These are phyloP conservation scores for Verticillium longisporum DNA, from an alignment of 2,329 filamentous ascomycete species.

Conservation along the genomic window DNA sequence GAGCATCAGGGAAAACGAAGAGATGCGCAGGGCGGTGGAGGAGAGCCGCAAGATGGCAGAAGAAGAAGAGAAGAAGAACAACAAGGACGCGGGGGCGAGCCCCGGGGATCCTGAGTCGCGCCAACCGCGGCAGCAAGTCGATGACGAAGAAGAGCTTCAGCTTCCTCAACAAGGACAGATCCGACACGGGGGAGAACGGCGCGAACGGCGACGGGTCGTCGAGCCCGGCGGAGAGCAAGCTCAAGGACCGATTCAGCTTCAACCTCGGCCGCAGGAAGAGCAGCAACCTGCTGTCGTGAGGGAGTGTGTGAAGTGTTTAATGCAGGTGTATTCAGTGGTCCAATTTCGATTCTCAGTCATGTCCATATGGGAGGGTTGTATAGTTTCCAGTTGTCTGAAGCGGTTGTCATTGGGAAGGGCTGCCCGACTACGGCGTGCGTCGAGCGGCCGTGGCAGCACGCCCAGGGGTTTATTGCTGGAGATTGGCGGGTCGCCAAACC, in stretches of 20 bases:
- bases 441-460: background rate
- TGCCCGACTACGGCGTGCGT: background rate
- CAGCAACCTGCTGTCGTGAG: slow-evolving; percentile 27
- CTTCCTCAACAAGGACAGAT: slow-evolving; percentile 52
- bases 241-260: slow-evolving; percentile 61
- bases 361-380: background rate
- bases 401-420: background rate
- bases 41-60: slow-evolving; percentile 58
- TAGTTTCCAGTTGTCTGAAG: background rate
- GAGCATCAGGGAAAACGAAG: slow-evolving; percentile 50
- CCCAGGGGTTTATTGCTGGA: background rate
- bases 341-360: background rate
- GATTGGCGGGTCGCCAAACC: background rate
- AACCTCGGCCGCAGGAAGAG: slow-evolving; percentile 67
- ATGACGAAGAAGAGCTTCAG: slow-evolving; percentile 70
- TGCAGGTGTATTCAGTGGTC: background rate
- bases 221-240: slow-evolving; percentile 28
- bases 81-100: slow-evolving; percentile 30
- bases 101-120: slow-evolving; percentile 52
- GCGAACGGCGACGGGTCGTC: slow-evolving; percentile 16
- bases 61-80: slow-evolving; percentile 34
- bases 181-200: slow-evolving; percentile 22
- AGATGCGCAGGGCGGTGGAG: slow-evolving; percentile 57
- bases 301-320: background rate
- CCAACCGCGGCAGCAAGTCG: slow-evolving; percentile 68